Base-by-base conservation (phyloP, 805 yeast genomes). In the Starmerella khaoyaiensis region DNA sequence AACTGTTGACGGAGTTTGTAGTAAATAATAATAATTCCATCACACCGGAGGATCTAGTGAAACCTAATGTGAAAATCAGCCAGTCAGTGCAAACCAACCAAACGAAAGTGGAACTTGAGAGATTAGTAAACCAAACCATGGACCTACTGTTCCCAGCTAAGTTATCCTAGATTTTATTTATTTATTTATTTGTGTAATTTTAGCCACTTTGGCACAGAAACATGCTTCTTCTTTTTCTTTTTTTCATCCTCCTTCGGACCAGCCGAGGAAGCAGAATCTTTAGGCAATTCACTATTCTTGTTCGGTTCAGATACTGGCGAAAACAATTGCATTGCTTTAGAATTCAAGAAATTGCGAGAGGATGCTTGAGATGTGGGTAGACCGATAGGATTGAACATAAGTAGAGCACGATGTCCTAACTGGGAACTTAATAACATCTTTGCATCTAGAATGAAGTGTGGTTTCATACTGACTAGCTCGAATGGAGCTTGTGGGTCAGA, bases 391-490 rank as follows among this genome's bases (percentile, higher is more conserved):
- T 60, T 59, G 33, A 69, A 61, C 5, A 62, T 28, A 11, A 71
- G 44, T 27, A 71, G 48, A 8, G 66, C 69, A 41, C 74, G 67
- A 11, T 66, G 47, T 2, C 70, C 69, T 40, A 74, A 64, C 2
- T 57, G 53, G 36, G 49, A 49, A 1, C 62, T 59, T 27, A 70
- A 51, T 17, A 42, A 45, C 38, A 50, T 50, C 0, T 54, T 43
- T 0, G 54, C 47, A 35, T 59, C 43, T 1, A 74, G 42, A 1
- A 49, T 39, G 9, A 50, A 46, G 18, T 60, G 53, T 3, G 82
- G 82, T 41, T 71, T 68, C 4, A 74, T 64, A 22, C 63, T 52
- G n/a, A 51, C 56, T 21, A 76, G 52, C 15, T 58, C 51, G 46
- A 70, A 72, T 2, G 47, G 46, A 1, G 39, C 37, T 17, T 44